Evolutionary conservation across 1,139 yeast species (phyloP), one percentile per base, ranked within the genome.

Genomic region (Diutina mesorugosa): DNA sequence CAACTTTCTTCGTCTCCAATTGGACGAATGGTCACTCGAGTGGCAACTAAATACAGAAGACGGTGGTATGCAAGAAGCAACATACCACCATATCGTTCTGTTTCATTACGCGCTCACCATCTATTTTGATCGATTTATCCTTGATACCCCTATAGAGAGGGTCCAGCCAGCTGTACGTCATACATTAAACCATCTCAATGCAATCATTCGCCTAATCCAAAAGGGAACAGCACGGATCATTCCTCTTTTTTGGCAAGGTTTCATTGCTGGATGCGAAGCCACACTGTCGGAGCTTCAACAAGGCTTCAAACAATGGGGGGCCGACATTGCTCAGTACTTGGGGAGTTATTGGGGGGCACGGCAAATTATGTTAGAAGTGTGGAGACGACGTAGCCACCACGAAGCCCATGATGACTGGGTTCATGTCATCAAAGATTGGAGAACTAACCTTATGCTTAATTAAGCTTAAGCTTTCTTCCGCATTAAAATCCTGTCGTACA

Each of bases 321-420:
- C 87, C n/a, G 83, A 81, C 59, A 80, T 88, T 60, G 87, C 91
- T 1, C 81, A 79, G 60, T 83, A 83, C 55, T 76, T 89, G 61
- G 96, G 96, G 0, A 84, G 93, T 55, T 89, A 89, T 66, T 86
- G 90, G 87, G 90, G 90, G 7, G 91, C 95, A 0, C 72, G 93
- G 59, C 90, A 85, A 65, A 87, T 89, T 55, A 85, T 90, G 85
- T 73, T 84, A 59, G 96, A 89, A 66, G 95, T 89, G 2, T 89
- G 96, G 96, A 70, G 90, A 59, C 73, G 96, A 54, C 81, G 88
- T 62, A 73, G 81, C 57, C 76, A 77, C 63, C 78, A 79, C 47
- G 84, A 79, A 58, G 73, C 76, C 32, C 74, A 80, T 57, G 87
- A 81, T 61, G 83, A 83, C 61, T 90, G 96, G 96, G 83, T 84